phyloP scores from a whole-genome alignment of 306 rosid genomes.

The Dryas drummondii region DNA sequence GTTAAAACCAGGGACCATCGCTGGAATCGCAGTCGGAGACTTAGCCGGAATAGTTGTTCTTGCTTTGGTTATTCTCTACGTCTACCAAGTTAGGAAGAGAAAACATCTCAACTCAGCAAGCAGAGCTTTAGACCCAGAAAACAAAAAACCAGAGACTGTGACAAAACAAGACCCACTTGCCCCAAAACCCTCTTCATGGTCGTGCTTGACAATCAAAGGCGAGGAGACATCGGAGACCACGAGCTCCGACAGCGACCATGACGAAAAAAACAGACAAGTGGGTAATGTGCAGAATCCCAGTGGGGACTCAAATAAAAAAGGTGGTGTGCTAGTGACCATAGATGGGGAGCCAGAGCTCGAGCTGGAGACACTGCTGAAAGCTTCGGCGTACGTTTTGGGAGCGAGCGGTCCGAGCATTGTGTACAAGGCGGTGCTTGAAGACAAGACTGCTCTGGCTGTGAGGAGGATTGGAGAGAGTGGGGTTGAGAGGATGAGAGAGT shows the following conservation, averaged over 20 bases:
- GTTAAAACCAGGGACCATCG: constrained; percentile 72
- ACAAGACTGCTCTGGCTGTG: constrained; percentile 74
- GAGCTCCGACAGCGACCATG: constrained; percentile 67
- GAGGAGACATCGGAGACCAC: constrained; percentile 73
- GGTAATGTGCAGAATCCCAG: constrained; percentile 1
- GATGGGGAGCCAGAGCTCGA: constrained; percentile 71
- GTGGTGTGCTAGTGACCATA: constrained; percentile 54
- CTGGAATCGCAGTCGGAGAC: constrained; percentile 70
- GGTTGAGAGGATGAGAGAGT: constrained; percentile 63
- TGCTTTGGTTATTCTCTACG: constrained; percentile 48
- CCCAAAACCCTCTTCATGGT: constrained; percentile 40
- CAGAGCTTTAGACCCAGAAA: background rate
- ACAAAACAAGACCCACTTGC: constrained; percentile 22
- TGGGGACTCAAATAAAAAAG: constrained; percentile 8
- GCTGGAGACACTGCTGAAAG: constrained; percentile 69
- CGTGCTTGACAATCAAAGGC: constrained; percentile 59
- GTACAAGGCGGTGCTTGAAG: constrained; percentile 82
- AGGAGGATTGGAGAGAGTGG: constrained; percentile 74
- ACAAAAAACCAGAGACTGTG: constrained; percentile 21
- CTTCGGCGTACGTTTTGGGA: constrained; percentile 79
- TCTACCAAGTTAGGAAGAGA: constrained; percentile 58
- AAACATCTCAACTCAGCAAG: constrained; percentile 15
- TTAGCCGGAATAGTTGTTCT: constrained; percentile 59
- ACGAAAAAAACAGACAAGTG: background rate
- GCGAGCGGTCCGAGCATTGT: constrained; percentile 65